phyloP scores from a whole-genome alignment of 2,329 filamentous ascomycete genomes.

The Penicillium sp. region DNA sequence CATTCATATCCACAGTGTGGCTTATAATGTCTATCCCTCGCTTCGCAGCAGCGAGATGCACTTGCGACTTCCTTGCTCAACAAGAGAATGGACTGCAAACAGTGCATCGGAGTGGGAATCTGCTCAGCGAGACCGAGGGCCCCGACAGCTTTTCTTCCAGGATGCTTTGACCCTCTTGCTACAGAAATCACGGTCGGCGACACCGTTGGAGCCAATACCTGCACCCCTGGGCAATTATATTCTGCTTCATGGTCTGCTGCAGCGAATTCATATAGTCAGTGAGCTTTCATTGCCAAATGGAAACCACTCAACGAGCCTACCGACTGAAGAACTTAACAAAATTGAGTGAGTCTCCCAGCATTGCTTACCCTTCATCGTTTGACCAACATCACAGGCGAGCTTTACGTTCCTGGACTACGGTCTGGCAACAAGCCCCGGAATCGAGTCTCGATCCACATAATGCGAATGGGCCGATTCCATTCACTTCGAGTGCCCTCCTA shows the following conservation, averaged over 20 bases:
- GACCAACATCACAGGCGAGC: conserved; percentile 24
- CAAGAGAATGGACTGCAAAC: conserved; percentile 35
- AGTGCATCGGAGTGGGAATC: conserved; percentile 34
- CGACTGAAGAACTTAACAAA: conserved; percentile 36
- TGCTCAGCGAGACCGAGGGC: conserved; percentile 25
- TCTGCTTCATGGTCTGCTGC: conserved; percentile 68
- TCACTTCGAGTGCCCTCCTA: conserved; percentile 33
- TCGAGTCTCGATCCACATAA: conserved; percentile 36
- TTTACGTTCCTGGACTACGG: conserved; percentile 36
- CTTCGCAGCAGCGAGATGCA: conserved; percentile 39
- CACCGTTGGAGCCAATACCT: conserved; percentile 33
- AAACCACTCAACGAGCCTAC: conserved; percentile 29
- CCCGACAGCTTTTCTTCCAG: conserved; percentile 35
- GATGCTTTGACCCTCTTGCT: conserved; percentile 33
- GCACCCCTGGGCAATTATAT: conserved; percentile 66
- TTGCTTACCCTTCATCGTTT: neutral
- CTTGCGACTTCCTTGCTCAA: conserved; percentile 39
- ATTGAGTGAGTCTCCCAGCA: conserved; percentile 26
- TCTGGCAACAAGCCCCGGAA: conserved; percentile 38
- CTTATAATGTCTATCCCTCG: conserved; percentile 40
- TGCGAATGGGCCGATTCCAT: conserved; percentile 34
- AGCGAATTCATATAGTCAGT: conserved; percentile 56
- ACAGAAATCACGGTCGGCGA: conserved; percentile 27
- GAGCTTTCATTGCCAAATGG: conserved; percentile 33
- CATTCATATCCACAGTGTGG: conserved; percentile 39